Conservation (phyloP, 2,329 filamentous ascomycete species). For the Aspergillus latus region DNA sequence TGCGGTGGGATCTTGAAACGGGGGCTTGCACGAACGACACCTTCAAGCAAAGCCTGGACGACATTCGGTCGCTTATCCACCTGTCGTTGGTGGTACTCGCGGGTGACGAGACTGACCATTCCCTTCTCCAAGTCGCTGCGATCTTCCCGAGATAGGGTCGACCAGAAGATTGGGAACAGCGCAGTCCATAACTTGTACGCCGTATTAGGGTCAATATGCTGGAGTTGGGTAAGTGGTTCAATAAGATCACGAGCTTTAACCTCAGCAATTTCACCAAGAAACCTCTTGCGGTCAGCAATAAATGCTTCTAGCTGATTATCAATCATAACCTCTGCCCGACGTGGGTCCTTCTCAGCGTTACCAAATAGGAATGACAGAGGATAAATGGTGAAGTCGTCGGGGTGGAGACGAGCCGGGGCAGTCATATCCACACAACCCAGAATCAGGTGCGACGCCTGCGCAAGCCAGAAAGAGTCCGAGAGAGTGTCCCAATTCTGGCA, state of each 20-base stretch:
- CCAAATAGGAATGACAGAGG: slow-evolving; percentile 72
- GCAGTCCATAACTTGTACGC: slow-evolving; percentile 88
- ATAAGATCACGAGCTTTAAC: slow-evolving; percentile 85
- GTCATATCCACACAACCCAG: slow-evolving; percentile 88
- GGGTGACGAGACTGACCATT: slow-evolving; percentile 84
- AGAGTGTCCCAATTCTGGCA: slow-evolving; percentile 97
- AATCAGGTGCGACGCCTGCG: slow-evolving; percentile 89
- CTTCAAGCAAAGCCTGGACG: slow-evolving; percentile 86
- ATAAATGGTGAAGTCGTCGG: slow-evolving; percentile 79
- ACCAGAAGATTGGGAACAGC: slow-evolving; percentile 93
- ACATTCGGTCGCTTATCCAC: slow-evolving; percentile 95
- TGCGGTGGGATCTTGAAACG: slow-evolving; percentile 92
- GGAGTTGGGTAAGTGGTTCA: slow-evolving; percentile 85
- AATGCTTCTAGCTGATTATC: slow-evolving; percentile 82
- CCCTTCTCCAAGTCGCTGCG: slow-evolving; percentile 86
- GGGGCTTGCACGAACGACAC: slow-evolving; percentile 78
- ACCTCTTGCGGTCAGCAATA: slow-evolving; percentile 75
- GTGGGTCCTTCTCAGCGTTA: slow-evolving; percentile 68
- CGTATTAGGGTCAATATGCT: slow-evolving; percentile 80
- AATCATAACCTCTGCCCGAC: slow-evolving; percentile 64
- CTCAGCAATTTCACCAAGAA: slow-evolving; percentile 78
- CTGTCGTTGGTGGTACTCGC: slow-evolving; percentile 92
- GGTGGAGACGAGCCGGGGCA: slow-evolving; percentile 71
- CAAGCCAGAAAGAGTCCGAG: slow-evolving; percentile 92
- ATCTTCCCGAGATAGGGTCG: slow-evolving; percentile 81